Evolutionary conservation across 305 asterid species (phyloP).

Genomic region (Fraxinus dipetala): DNA sequence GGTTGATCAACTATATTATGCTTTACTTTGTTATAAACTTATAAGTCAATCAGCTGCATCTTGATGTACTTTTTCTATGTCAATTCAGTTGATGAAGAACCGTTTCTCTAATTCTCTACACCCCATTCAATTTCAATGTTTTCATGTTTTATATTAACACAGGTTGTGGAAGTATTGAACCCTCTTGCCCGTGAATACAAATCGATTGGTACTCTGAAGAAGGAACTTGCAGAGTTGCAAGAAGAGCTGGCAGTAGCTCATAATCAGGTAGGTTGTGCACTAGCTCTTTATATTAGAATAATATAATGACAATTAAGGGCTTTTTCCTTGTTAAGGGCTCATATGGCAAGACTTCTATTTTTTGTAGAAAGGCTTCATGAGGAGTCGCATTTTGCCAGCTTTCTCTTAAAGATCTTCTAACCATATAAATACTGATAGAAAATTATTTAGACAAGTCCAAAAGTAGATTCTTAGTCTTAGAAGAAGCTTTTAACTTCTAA

Average conservation of each 20-base stretch:
- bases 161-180: slow-evolving; percentile 85
- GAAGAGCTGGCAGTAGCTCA: slow-evolving; percentile 70
- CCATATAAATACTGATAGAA: not conserved
- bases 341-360: not conserved
- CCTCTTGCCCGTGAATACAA: slow-evolving; percentile 90
- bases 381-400: not conserved
- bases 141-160: not conserved
- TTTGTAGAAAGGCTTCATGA: not conserved
- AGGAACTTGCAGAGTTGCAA: slow-evolving; percentile 79
- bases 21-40: not conserved
- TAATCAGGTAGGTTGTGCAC: slow-evolving; percentile 48
- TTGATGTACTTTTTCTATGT: not conserved
- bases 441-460: not conserved
- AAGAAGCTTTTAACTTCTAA: not conserved
- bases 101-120: not conserved
- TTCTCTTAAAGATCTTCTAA: not conserved
- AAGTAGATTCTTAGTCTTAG: not conserved
- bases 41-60: not conserved
- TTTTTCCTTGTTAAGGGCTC: not conserved
- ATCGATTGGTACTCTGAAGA: slow-evolving; percentile 74
- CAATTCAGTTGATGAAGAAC: not conserved
- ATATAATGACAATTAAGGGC: not conserved
- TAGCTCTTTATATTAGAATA: not conserved
- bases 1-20: slow-evolving; percentile 33
- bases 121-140: not conserved